Base-by-base conservation (phyloP, 1,139 yeast genomes). In the Ogataea hybrid region DNA sequence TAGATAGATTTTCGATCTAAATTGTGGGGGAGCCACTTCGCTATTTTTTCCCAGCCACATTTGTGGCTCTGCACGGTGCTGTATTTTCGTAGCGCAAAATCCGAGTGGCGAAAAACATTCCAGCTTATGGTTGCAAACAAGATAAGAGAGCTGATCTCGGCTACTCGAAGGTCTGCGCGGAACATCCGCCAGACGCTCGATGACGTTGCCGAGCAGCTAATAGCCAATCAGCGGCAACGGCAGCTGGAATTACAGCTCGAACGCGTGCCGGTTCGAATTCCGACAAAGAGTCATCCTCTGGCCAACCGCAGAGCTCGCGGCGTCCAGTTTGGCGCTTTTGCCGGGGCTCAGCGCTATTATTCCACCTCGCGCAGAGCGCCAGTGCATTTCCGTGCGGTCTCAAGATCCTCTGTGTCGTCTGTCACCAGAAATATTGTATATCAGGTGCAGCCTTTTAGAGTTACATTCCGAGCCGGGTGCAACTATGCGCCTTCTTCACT, bases 121-220 rank as follows among this genome's bases (percentile, higher is more conserved):
- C 15, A 4, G 15, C 17, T 21, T 21, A 58, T 57, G 62, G 49
- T 56, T 32, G 57, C 59, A 14, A 44, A 48, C 31, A 49, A 48
- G 34, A 37, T 61, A 16, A 50, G 54, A 38, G 64, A 59, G 51
- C 47, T 61, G 46, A 47, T 67, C 22, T 58, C 65, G 39, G 57
- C 59, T 35, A 60, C 70, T 9, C 58, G 67, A 36, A 61, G 58
- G 48, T 62, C 70, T 6, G 69, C 63, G 17, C 57, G 64, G 39
- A 67, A 64, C 45, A 57, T 63, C 40, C 62, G 64, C 37, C 64
- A 62, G 46, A 57, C 61, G 10, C 53, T 67, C 15, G 69, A 66
- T 39, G 71, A 67, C 45, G 50, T 67, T 14, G 59, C 64, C 8
- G 63, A 60, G 47, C 56, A 58, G 43, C 44, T 61, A 22, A 44